phyloP scores from a whole-genome alignment of 768 basidiomycete species.

The Boletus edulis region DNA sequence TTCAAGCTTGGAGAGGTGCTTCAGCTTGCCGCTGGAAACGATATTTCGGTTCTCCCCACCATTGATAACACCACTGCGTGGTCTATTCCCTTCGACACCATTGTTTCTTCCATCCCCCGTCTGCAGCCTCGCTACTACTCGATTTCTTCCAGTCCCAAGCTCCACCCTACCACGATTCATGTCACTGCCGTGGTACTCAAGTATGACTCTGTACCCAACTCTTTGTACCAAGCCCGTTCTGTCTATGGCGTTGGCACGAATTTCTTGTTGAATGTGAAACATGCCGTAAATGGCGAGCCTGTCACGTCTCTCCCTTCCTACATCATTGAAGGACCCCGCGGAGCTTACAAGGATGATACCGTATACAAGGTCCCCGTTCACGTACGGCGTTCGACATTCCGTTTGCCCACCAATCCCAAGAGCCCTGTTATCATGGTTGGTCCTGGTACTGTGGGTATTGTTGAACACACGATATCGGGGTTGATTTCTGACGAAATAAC shows the following conservation, averaged over 20 bases:
- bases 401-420: conserved; percentile 96
- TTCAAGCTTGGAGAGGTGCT: conserved; percentile 93
- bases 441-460: conserved; percentile 84
- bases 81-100: conserved; percentile 95
- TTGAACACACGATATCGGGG: not conserved
- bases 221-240: conserved; percentile 57
- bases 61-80: conserved; percentile 79
- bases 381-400: conserved; percentile 94
- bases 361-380: conserved; percentile 89
- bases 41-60: conserved; percentile 53
- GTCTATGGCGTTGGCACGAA: conserved; percentile 93
- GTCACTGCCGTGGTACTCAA: conserved; percentile 95
- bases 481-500: conserved; percentile 10
- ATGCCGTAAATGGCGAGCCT: conserved; percentile 60
- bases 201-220: conserved; percentile 67
- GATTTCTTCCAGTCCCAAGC: conserved; percentile 95
- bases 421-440: conserved; percentile 99
- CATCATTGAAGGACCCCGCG: conserved; percentile 87
- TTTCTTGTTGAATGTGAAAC: conserved; percentile 91
- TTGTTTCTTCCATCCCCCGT: conserved; percentile 90
- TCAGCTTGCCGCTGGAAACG: conserved; percentile 84
- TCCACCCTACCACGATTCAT: conserved; percentile 86
- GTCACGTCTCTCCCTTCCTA: conserved; percentile 65
- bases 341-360: conserved; percentile 69
- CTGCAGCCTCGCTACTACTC: conserved; percentile 98